A percentile compares a stretch with the other conserved stretches of the same genome.
Conservation (phyloP, 495 filamentous ascomycete species). For the Rusavskia elegans region DNA sequence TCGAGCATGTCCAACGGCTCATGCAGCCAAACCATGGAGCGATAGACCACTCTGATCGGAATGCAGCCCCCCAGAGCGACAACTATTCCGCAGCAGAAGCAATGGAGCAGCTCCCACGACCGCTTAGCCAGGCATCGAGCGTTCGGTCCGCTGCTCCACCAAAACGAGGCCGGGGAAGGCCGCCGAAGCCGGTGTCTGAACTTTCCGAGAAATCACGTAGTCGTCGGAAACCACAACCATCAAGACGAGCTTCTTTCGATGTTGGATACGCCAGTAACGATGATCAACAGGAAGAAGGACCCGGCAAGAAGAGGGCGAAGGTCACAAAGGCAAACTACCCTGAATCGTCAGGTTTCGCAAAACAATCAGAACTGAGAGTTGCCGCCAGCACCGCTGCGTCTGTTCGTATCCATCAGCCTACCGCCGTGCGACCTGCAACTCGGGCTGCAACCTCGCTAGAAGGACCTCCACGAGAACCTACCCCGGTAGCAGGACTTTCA, state of each 20-base stretch:
- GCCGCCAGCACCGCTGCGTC: constrained; percentile 78
- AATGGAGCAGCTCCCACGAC: constrained; percentile 10
- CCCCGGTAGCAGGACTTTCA: constrained; percentile 45
- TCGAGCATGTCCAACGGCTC: constrained; percentile 34
- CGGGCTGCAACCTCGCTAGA: constrained; percentile 41
- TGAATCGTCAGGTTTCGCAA: constrained; percentile 50
- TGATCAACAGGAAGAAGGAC: constrained; percentile 43
- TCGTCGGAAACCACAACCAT: constrained; percentile 16
- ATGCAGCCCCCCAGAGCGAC: constrained; percentile 2
- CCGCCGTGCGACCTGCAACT: constrained; percentile 38
- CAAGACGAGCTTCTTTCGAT: constrained; percentile 23
- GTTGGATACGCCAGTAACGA: constrained; percentile 52
- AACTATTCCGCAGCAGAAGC: constrained; percentile 6
- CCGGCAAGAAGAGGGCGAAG: constrained; percentile 57
- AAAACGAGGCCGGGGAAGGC: constrained; percentile 9
- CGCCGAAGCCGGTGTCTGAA: constrained; percentile 5
- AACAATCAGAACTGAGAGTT: constrained; percentile 61
- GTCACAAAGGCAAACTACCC: constrained; percentile 52
- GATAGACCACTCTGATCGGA: not conserved
- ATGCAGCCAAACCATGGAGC: constrained; percentile 30
- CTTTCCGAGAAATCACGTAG: not conserved
- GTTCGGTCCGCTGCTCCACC: constrained; percentile 15
- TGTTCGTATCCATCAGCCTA: constrained; percentile 68
- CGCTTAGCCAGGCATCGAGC: constrained; percentile 26
- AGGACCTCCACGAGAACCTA: constrained; percentile 65